Evolutionary conservation across 108 stramenopile species (phyloP), one percentile per base, ranked within the genome.

Genomic region (Schizochytrium sp.): DNA sequence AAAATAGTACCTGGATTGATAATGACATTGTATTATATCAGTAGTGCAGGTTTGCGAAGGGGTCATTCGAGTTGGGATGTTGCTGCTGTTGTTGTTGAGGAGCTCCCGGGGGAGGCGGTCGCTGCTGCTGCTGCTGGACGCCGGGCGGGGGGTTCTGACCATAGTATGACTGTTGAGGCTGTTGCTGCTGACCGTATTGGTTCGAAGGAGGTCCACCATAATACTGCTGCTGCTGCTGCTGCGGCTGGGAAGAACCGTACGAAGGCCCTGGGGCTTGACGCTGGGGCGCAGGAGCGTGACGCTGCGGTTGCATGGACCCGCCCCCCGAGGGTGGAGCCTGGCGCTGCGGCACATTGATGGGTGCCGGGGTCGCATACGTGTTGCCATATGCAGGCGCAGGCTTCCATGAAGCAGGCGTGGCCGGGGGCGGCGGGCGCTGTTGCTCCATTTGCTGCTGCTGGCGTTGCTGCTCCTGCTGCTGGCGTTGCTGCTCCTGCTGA

Each of bases 321-420:
- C 45, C 51, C 10, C 45, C 76, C 45, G 76, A 53, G n/a, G 76
- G 76, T 23, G 51, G 51, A 12, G 76, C 25, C 25, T 83, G n/a
- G 76, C 76, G 76, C n/a, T 83, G 45, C 10, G 76, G 76, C 76
- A 83, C n/a, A 23, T 83, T 83, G 3, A 83, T 47, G 25, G 76
- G 76, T 34, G 76, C 76, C 19, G 76, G 76, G 23, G 76, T 83
- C n/a, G 76, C 76, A 34, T 83, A 83, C 14, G 76, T 83, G 76
- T 83, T 83, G 2, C 76, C 76, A 34, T 83, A 83, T 6, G 76
- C 48, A 14, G 45, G 76, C 1, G 76, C 76, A 34, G 76, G 76
- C 51, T 83, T 83, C 76, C 76, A 83, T 4, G 48, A 53, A 25
- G 76, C 76, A 6, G 76, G 76, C 23, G 76, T 83, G 76, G 48